These are phyloP conservation scores for Hypoxylon rubiginosum DNA, from an alignment of 2,329 filamentous ascomycete species.

Conservation along the genomic window DNA sequence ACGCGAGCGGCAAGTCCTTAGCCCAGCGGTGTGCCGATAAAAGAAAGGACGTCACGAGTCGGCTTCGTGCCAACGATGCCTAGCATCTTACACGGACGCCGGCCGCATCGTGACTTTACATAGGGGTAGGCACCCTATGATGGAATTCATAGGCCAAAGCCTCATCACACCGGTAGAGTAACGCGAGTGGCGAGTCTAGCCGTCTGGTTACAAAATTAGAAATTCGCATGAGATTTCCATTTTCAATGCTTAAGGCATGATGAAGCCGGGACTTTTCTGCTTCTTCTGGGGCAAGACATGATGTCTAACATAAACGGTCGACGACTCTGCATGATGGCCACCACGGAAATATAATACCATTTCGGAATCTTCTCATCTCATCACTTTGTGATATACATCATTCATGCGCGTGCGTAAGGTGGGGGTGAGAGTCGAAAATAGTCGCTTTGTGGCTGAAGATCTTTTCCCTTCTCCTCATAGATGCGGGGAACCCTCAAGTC, in stretches of 20 bases:
- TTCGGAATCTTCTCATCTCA: conserved; percentile 24
- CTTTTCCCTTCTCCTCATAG: conserved; percentile 6
- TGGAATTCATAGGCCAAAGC: conserved; percentile 13
- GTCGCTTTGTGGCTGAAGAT: conserved; percentile 18
- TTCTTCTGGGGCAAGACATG: conserved; percentile 1
- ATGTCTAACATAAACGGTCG: not conserved
- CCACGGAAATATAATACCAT: conserved; percentile 16
- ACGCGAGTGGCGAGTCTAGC: not conserved
- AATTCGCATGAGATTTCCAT: not conserved
- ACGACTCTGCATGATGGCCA: conserved; percentile 17
- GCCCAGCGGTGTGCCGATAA: conserved; percentile 24
- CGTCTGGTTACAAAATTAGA: not conserved
- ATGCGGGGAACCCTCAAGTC: conserved; percentile 25
- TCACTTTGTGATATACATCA: conserved; percentile 5
- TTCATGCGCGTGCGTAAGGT: conserved; percentile 29
- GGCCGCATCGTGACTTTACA: not conserved
- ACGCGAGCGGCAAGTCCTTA: conserved; percentile 13
- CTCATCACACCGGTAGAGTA: conserved; percentile 32
- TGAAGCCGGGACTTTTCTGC: not conserved
- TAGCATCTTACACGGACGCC: not conserved
- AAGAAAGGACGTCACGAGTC: conserved; percentile 11
- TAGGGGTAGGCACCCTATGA: not conserved
- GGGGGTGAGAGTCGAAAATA: too few relatives aligned
- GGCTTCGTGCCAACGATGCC: not conserved
- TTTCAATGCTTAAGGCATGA: conserved; percentile 1